Evolutionary conservation across 495 filamentous ascomycete species (phyloP).

Genomic region (Pseudomonodictys pantanalensis): DNA sequence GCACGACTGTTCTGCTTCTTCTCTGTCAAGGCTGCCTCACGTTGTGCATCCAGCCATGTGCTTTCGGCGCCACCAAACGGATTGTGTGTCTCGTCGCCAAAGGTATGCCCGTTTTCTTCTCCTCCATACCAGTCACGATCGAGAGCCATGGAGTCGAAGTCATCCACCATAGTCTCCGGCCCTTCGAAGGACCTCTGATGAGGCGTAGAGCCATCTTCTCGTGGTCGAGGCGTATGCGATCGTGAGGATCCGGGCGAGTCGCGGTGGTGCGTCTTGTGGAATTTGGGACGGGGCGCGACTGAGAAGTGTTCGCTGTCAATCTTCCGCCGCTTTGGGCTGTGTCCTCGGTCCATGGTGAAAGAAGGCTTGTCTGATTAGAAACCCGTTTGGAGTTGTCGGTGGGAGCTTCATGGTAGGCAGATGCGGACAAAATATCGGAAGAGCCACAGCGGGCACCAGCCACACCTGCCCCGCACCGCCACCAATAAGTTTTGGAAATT

Average conservation of each 20-base stretch:
- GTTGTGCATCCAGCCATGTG: constrained; percentile 67
- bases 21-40: constrained; percentile 66
- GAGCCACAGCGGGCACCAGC: background rate
- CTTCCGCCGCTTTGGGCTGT: constrained; percentile 60
- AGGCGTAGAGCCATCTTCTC: constrained; percentile 20
- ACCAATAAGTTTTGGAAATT: constrained; percentile 10
- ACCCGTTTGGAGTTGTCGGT: background rate
- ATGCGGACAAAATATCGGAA: background rate
- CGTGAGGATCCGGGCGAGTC: constrained; percentile 35
- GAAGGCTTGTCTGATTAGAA: background rate
- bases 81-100: constrained; percentile 74
- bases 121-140: constrained; percentile 85
- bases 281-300: constrained; percentile 50
- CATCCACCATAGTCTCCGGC: constrained; percentile 47
- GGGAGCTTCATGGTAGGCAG: background rate
- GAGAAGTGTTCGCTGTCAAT: constrained; percentile 59
- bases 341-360: constrained; percentile 37
- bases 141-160: constrained; percentile 61
- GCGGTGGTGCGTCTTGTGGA: constrained; percentile 9
- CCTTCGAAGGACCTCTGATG: constrained; percentile 37
- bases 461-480: background rate
- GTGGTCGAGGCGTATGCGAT: constrained; percentile 19
- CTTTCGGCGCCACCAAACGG: constrained; percentile 65
- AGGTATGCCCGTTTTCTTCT: constrained; percentile 72
- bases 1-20: constrained; percentile 69